These are phyloP conservation scores for Hansfordia pulvinata DNA, from an alignment of 2,329 filamentous ascomycete species.

Conservation along the genomic window DNA sequence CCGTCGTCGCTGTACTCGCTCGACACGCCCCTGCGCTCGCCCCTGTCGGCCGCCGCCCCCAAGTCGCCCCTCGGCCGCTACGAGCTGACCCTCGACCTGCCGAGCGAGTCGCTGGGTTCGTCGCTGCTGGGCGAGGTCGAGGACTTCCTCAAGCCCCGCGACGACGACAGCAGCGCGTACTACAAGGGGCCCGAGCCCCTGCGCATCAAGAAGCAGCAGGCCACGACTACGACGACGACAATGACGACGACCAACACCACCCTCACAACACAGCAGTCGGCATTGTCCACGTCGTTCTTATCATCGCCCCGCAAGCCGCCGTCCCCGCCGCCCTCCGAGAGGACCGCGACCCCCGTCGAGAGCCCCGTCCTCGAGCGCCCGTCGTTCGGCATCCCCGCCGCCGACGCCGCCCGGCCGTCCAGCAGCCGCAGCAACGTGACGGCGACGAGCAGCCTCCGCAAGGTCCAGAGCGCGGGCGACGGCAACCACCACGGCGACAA, in stretches of 20 bases:
- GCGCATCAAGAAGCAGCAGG: slow-evolving; percentile 1
- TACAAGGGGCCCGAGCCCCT: slow-evolving; percentile 1
- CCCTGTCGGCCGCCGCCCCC: background rate
- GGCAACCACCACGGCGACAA: too few species aligned
- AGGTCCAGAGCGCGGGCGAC: too few species aligned
- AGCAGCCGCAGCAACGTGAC: background rate
- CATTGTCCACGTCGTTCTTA: too few species aligned
- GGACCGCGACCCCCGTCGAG: background rate
- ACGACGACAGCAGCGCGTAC: too few species aligned
- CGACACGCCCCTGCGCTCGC: background rate
- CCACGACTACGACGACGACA: background rate
- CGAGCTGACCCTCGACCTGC: slow-evolving; percentile 1
- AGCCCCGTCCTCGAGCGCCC: background rate
- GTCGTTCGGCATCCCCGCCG: background rate
- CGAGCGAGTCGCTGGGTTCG: background rate
- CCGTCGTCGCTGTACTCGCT: background rate
- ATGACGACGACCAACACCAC: background rate
- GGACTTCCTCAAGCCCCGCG: background rate
- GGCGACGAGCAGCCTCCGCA: too few species aligned
- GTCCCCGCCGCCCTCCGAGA: background rate
- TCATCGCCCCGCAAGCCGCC: too few species aligned
- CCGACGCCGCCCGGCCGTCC: background rate
- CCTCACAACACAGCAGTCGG: too few species aligned
- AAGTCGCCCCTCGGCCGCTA: background rate
- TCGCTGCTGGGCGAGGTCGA: background rate